phyloP scores from a whole-genome alignment of 2,329 filamentous ascomycete genomes.

The Fusarium solani-melongenae region DNA sequence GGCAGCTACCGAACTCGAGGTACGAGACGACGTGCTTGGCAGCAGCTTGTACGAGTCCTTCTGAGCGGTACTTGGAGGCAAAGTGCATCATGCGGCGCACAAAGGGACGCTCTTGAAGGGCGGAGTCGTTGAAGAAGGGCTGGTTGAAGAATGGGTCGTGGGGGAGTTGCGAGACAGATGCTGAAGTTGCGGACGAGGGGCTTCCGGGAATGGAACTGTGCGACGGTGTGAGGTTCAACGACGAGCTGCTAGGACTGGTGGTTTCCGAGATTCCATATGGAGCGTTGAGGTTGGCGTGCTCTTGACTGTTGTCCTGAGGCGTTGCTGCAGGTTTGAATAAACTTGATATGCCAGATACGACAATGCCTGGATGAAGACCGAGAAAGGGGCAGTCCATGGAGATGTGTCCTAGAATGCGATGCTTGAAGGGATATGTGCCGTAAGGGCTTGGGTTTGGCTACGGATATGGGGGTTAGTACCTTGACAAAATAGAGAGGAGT shows the following conservation, averaged over 20 bases:
- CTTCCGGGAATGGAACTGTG: slow-evolving; percentile 28
- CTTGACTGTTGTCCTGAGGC: slow-evolving; percentile 24
- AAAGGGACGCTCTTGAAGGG: slow-evolving; percentile 75
- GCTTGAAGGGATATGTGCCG: slow-evolving; percentile 64
- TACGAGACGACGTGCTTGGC: slow-evolving; percentile 82
- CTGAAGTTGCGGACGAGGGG: slow-evolving; percentile 22
- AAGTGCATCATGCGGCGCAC: slow-evolving; percentile 79
- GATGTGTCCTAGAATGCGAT: slow-evolving; percentile 82
- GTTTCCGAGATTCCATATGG: slow-evolving; percentile 9
- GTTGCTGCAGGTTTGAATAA: slow-evolving; percentile 69
- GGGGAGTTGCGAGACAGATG: slow-evolving; percentile 17
- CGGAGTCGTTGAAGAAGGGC: slow-evolving; percentile 78
- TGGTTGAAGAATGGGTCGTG: slow-evolving; percentile 77
- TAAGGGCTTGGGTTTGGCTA: slow-evolving; percentile 50
- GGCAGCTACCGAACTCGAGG: slow-evolving; percentile 82
- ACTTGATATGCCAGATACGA: slow-evolving; percentile 83
- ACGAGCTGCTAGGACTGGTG: slow-evolving; percentile 27
- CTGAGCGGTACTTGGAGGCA: slow-evolving; percentile 79
- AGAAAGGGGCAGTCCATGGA: slow-evolving; percentile 89
- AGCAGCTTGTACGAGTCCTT: slow-evolving; percentile 76
- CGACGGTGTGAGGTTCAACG: slow-evolving; percentile 33
- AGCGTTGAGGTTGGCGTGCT: neutral
- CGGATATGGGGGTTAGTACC: neutral
- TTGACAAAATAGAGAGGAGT: neutral
- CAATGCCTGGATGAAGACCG: slow-evolving; percentile 88